These are phyloP conservation scores for Saturnispora mendoncae DNA, from an alignment of 805 yeast species.

Conservation along the genomic window DNA sequence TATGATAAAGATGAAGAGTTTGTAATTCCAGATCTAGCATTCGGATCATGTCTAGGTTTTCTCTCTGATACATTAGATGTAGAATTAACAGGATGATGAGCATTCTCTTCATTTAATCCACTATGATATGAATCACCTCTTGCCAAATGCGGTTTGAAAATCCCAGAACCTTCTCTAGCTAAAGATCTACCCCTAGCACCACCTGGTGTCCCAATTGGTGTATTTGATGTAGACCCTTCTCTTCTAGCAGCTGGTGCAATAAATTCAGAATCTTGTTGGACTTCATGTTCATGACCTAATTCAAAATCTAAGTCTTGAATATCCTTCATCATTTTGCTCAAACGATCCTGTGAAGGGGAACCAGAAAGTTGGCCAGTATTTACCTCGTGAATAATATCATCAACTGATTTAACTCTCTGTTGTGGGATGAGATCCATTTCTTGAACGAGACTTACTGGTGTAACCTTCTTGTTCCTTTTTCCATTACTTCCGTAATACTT, in stretches of 20 bases:
- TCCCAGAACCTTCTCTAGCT: conserved; percentile 25
- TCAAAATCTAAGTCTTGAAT: conserved; percentile 11
- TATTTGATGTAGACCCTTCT: conserved; percentile 32
- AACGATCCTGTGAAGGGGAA: conserved; percentile 5
- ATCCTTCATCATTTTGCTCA: conserved; percentile 5
- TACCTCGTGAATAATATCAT: conserved; percentile 26
- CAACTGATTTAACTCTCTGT: conserved; percentile 22
- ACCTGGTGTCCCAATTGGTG: conserved; percentile 14
- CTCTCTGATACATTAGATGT: conserved; percentile 17
- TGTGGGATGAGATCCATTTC: conserved; percentile 19
- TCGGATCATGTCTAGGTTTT: not conserved
- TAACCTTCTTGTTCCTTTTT: conserved; percentile 7
- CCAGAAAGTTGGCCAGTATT: conserved; percentile 24
- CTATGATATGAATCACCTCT: conserved; percentile 70
- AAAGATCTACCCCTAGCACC: conserved; percentile 20
- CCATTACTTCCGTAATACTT: not conserved
- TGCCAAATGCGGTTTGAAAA: conserved; percentile 53
- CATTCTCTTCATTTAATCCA: conserved; percentile 35
- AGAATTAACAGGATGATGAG: conserved; percentile 3
- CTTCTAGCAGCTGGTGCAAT: conserved; percentile 39
- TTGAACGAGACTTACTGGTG: conserved; percentile 3
- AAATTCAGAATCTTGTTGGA: conserved; percentile 31
- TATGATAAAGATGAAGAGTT: conserved; percentile 40
- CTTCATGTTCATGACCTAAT: conserved; percentile 28
- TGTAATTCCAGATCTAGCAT: conserved; percentile 14